Evolutionary conservation across 2,329 filamentous ascomycete species (phyloP).

Genomic region (Diaporthe eres): DNA sequence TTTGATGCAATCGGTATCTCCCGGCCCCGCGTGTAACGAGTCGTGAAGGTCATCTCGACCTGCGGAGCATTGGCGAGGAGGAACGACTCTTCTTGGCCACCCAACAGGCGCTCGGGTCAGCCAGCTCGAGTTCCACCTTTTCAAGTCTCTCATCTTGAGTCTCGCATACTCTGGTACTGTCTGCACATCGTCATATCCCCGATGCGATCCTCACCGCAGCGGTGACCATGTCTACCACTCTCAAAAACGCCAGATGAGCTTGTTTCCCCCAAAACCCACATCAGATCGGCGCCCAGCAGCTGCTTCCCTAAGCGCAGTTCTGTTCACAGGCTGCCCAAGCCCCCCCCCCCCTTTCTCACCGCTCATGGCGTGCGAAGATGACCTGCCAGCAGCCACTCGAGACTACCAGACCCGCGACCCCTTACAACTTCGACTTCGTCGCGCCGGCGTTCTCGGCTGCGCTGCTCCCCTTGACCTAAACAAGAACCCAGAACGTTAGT

Average conservation of each 20-base stretch:
- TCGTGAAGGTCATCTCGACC: neutral
- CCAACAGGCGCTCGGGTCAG: neutral
- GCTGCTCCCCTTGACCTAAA: slow-evolving; percentile 8
- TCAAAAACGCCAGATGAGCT: neutral
- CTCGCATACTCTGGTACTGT: neutral
- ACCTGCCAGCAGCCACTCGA: neutral
- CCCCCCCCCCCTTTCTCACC: neutral
- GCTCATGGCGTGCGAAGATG: too few relatives aligned
- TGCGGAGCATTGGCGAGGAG: neutral
- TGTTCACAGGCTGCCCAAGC: too few relatives aligned
- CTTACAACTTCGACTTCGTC: slow-evolving; percentile 22
- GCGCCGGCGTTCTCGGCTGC: neutral
- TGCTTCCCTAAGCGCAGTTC: neutral
- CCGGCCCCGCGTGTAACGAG: neutral
- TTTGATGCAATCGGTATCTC: neutral
- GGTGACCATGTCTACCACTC: neutral
- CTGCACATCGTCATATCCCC: slow-evolving; percentile 20
- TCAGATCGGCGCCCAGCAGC: neutral
- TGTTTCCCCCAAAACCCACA: neutral
- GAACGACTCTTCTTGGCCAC: neutral
- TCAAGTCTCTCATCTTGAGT: neutral
- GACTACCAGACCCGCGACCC: neutral
- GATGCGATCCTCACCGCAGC: neutral
- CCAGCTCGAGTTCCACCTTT: neutral
- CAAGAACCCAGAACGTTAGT: neutral